phyloP scores from a whole-genome alignment of 2,329 filamentous ascomycete genomes.

The Ophiostoma sp. region DNA sequence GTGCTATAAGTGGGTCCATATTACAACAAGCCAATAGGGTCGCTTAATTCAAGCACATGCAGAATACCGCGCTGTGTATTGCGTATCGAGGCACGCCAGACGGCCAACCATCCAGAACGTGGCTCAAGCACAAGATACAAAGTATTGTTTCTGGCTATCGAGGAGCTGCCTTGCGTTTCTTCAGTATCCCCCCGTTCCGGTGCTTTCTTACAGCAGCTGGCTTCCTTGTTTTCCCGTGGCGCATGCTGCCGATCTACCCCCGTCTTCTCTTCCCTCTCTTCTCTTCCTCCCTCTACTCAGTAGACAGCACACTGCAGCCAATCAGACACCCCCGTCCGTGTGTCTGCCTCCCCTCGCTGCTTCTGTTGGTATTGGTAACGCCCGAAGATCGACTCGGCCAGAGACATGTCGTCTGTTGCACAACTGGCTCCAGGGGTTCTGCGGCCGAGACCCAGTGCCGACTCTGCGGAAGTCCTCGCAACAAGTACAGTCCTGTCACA shows the following conservation, averaged over 20 bases:
- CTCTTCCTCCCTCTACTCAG: not conserved
- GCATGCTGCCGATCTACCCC: not conserved
- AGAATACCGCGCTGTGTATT: not conserved
- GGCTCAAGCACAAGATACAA: not conserved
- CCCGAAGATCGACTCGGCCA: constrained; percentile 14
- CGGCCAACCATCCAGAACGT: constrained; percentile 15
- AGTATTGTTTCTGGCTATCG: not conserved
- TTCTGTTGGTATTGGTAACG: constrained; percentile 10
- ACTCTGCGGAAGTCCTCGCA: not conserved
- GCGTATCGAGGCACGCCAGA: not conserved
- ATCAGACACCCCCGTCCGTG: not conserved
- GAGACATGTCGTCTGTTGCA: constrained; percentile 9
- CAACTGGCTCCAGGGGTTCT: not conserved
- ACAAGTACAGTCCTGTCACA: not conserved
- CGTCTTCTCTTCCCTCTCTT: not conserved
- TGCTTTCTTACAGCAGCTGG: not conserved
- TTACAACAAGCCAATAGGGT: not conserved
- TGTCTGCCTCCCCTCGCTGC: not conserved
- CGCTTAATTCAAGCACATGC: constrained; percentile 9
- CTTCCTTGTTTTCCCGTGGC: constrained; percentile 9
- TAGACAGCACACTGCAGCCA: not conserved
- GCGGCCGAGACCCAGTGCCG: constrained; percentile 9
- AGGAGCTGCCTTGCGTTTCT: not conserved
- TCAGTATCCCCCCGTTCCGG: not conserved
- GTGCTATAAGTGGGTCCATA: not conserved